These are phyloP conservation scores for Trametes versicolor DNA, from an alignment of 1,284 basidiomycete genomes.

Conservation along the genomic window DNA sequence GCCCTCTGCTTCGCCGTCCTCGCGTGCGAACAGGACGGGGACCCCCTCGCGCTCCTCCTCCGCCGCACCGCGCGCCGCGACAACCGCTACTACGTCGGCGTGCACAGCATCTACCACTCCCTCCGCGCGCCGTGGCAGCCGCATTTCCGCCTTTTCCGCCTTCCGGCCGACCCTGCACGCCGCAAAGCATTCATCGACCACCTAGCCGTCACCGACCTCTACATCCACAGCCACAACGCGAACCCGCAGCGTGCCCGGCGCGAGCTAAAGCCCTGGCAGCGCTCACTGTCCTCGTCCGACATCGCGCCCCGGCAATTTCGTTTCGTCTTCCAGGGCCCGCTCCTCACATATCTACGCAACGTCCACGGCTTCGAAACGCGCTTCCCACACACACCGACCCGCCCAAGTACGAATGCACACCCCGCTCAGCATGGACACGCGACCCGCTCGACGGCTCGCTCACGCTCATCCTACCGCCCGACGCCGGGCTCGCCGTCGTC, in stretches of 20 bases:
- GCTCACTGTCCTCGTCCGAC: neutral
- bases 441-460: neutral
- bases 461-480: neutral
- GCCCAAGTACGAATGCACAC: neutral
- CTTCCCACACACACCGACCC: neutral
- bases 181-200: neutral
- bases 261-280: neutral
- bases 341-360: neutral
- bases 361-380: neutral
- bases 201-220: neutral
- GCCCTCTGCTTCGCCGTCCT: neutral
- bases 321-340: neutral
- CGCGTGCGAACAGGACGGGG: neutral
- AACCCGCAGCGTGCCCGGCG: neutral
- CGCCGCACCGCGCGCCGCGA: constrained; percentile 1
- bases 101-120: neutral
- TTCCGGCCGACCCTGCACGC: neutral
- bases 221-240: constrained; percentile 1
- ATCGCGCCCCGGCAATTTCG: neutral
- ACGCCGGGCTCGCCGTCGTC: neutral
- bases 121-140: neutral
- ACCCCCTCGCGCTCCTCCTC: neutral
- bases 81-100: neutral
- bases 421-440: neutral
- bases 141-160: neutral